phyloP scores from a whole-genome alignment of 768 basidiomycete species.

The Tephrocybe sp. region DNA sequence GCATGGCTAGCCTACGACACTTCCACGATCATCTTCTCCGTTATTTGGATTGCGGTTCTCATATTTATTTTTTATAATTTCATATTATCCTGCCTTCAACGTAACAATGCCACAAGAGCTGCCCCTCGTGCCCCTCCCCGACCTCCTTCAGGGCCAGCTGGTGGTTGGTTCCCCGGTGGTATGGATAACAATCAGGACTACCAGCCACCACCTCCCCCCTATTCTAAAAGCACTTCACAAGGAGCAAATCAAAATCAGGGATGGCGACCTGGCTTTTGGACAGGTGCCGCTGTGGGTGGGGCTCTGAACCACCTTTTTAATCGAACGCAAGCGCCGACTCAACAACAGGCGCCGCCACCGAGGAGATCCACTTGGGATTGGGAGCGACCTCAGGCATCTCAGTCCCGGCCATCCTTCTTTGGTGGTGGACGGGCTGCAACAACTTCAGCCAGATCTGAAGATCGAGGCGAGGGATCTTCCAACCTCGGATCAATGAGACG shows the following conservation, averaged over 20 bases:
- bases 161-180: constrained; percentile 58
- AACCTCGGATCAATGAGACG: constrained; percentile 69
- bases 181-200: constrained; percentile 34
- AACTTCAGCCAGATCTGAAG: constrained; percentile 29
- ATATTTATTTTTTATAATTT: constrained; percentile 57
- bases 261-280: constrained; percentile 83
- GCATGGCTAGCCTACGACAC: constrained; percentile 43
- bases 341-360: constrained; percentile 8
- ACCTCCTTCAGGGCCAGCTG: constrained; percentile 38
- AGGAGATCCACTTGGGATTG: constrained; percentile 50
- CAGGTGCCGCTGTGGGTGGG: constrained; percentile 75
- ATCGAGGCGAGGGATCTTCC: constrained; percentile 71
- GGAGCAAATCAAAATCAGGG: constrained; percentile 24
- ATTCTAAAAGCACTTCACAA: constrained; percentile 40
- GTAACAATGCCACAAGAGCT: constrained; percentile 26
- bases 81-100: constrained; percentile 52
- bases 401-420: constrained; percentile 26
- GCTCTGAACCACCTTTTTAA: constrained; percentile 61
- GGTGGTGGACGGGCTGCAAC: constrained; percentile 28
- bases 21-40: constrained; percentile 49
- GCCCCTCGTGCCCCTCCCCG: constrained; percentile 31
- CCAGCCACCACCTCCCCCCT: constrained; percentile 65
- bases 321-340: constrained; percentile 20
- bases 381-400: constrained; percentile 46
- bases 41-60: constrained; percentile 57